phyloP scores from a whole-genome alignment of 257 asterid species.

The Lantana camara region DNA sequence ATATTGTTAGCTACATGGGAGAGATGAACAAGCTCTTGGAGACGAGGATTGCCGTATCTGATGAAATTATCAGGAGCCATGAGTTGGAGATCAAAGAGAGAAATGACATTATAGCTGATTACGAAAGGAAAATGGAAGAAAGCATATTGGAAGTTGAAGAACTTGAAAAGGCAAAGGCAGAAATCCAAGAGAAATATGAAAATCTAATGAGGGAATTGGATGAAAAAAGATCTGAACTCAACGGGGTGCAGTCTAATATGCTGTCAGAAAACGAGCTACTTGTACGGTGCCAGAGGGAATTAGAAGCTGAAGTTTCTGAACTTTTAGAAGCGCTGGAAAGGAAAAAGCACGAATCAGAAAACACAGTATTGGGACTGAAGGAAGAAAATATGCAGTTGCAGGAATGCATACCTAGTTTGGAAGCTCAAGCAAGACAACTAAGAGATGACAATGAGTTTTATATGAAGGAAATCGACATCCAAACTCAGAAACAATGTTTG shows the following conservation, averaged over 20 bases:
- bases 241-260: slow-evolving; percentile 37
- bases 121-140: slow-evolving; percentile 43
- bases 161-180: slow-evolving; percentile 42
- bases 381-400: slow-evolving; percentile 44
- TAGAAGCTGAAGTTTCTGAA: slow-evolving; percentile 20
- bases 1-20: slow-evolving; percentile 37
- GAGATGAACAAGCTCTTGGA: slow-evolving; percentile 71
- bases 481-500: slow-evolving; percentile 36
- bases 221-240: slow-evolving; percentile 35
- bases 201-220: slow-evolving; percentile 45
- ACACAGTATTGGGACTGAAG: slow-evolving; percentile 33
- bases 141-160: slow-evolving; percentile 39
- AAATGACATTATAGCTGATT: slow-evolving; percentile 37
- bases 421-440: slow-evolving; percentile 41
- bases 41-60: slow-evolving; percentile 47
- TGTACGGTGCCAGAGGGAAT: slow-evolving; percentile 37
- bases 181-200: slow-evolving; percentile 42
- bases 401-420: slow-evolving; percentile 35
- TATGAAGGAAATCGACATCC: slow-evolving; percentile 43
- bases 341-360: slow-evolving; percentile 40
- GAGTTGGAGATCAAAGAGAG: slow-evolving; percentile 48
- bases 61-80: slow-evolving; percentile 27
- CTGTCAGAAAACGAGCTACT: slow-evolving; percentile 34
- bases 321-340: slow-evolving; percentile 34
- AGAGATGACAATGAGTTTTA: slow-evolving; percentile 44